These are phyloP conservation scores for Quercus aquifolioides DNA, from an alignment of 306 rosid genomes.

Conservation along the genomic window DNA sequence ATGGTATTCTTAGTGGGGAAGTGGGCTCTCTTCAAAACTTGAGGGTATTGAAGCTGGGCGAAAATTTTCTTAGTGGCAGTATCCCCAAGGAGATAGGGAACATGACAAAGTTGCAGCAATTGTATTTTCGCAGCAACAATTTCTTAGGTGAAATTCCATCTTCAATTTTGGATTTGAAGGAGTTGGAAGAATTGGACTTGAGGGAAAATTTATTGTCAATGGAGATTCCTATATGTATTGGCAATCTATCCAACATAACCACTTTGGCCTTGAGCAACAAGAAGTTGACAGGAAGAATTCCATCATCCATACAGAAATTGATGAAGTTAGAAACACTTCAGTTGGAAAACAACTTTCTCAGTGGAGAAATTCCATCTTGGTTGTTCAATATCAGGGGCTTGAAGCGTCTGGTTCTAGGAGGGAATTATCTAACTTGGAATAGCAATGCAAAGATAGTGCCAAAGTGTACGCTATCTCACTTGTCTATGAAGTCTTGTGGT, in stretches of 20 bases:
- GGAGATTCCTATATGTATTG: no score
- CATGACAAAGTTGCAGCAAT: no score
- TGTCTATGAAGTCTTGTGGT: constrained; percentile 29
- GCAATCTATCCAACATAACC: no score
- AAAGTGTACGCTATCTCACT: constrained; percentile 15
- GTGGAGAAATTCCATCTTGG: constrained; percentile 21
- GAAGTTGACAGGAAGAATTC: constrained; percentile 22
- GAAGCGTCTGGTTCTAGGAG: constrained; percentile 14
- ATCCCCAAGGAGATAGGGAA: no score
- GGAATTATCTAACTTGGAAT: constrained; percentile 23
- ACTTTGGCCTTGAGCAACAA: constrained; percentile 3
- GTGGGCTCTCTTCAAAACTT: no score
- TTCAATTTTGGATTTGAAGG: neutral
- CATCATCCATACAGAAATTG: constrained; percentile 15
- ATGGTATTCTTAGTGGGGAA: no score
- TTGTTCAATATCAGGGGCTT: constrained; percentile 22
- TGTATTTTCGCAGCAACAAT: no score
- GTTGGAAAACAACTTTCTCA: constrained; percentile 14
- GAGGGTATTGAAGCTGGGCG: no score
- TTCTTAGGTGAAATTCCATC: neutral
- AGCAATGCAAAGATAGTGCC: constrained; percentile 5
- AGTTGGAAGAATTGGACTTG: constrained; percentile 2
- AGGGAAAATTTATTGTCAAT: no score
- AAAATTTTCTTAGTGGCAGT: no score
- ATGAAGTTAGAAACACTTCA: constrained; percentile 6